Percentiles rank a stretch among this genome's conserved stretches.
Conservation (phyloP, 106 monocot species). For the Allium sativum region DNA sequence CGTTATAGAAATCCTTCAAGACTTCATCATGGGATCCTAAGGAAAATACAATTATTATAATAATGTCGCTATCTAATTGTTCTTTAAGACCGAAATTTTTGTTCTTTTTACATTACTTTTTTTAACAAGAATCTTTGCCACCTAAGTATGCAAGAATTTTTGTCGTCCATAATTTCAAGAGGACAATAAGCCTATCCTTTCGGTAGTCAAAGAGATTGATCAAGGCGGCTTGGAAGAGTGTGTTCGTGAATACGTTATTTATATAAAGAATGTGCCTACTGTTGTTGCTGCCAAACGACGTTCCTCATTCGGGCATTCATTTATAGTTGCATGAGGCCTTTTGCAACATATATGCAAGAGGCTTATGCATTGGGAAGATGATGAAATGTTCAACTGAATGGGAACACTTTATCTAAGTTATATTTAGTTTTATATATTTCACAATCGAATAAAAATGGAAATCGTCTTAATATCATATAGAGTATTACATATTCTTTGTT, state of each 20-base stretch:
- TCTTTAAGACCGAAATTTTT: too few species aligned
- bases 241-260: constrained; percentile 49
- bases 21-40: constrained; percentile 96
- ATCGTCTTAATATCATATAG: too few species aligned
- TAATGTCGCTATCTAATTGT: too few species aligned
- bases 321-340: constrained; percentile 59
- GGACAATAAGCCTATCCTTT: constrained; percentile 66
- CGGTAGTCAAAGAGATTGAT: constrained; percentile 43
- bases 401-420: too few species aligned
- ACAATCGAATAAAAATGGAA: too few species aligned
- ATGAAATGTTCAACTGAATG: too few species aligned
- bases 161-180: constrained; percentile 78
- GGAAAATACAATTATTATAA: constrained; percentile 23
- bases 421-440: too few species aligned
- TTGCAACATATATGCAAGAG: constrained; percentile 91
- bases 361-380: too few species aligned
- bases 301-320: constrained; percentile 26
- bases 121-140: constrained; percentile 82
- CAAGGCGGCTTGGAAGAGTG: constrained; percentile 23
- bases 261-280: constrained; percentile 69
- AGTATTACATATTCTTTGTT: not conserved
- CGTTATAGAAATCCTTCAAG: constrained; percentile 90
- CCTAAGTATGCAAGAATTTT: constrained; percentile 82
- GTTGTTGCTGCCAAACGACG: constrained; percentile 45
- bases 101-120: too few species aligned